phyloP scores from a whole-genome alignment of 768 basidiomycete species.

The Gloeopeniophorella convolvens region DNA sequence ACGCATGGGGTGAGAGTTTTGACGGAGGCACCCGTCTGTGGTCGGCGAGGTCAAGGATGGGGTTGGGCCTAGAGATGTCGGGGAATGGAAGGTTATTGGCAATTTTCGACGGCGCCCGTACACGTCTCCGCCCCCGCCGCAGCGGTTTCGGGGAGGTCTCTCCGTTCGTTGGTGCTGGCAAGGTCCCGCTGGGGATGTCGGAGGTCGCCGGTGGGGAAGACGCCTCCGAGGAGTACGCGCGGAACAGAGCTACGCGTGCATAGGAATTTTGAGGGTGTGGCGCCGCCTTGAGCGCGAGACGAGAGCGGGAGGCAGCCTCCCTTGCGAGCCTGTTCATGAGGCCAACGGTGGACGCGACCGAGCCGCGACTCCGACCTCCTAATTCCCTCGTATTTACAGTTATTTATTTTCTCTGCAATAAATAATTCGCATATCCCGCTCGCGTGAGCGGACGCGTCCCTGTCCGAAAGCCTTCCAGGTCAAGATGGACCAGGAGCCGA shows the following conservation, averaged over 20 bases:
- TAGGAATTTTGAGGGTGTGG: not conserved
- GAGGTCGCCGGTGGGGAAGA: not conserved
- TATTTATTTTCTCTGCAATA: constrained; percentile 14
- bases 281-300: not conserved
- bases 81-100: constrained; percentile 32
- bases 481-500: constrained; percentile 20
- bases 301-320: constrained; percentile 4
- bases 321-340: constrained; percentile 26
- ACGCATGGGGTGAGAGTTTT: constrained; percentile 46
- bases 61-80: constrained; percentile 12
- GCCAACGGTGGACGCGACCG: not conserved
- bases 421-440: no score
- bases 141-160: not conserved
- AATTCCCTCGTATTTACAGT: no score
- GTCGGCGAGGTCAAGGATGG: constrained; percentile 11
- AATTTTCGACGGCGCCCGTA: constrained; percentile 4
- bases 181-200: not conserved
- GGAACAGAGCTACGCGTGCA: not conserved
- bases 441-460: no score
- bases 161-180: not conserved
- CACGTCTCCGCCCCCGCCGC: constrained; percentile 10
- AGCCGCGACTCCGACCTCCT: not conserved
- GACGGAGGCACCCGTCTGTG: constrained; percentile 40
- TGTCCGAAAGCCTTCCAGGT: not conserved
- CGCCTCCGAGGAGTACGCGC: constrained; percentile 16